A percentile compares a stretch with the other conserved stretches of the same genome.
Evolutionary conservation across 1,284 basidiomycete genomes (phyloP).

Genomic region (Cronartium ribicola): DNA sequence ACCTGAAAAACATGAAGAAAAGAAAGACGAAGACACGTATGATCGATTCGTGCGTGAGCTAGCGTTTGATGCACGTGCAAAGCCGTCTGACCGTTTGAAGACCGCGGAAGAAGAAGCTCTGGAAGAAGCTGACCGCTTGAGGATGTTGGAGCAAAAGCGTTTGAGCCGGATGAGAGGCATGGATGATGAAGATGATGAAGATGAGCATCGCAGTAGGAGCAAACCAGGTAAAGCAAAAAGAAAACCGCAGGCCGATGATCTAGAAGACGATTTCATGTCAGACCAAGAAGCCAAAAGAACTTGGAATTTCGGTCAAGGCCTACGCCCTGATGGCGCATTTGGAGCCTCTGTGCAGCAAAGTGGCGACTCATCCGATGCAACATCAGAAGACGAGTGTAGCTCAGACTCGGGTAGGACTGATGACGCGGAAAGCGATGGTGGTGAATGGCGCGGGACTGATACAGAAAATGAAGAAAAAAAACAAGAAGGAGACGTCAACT

Average conservation of each 20-base stretch:
- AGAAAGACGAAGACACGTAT: conserved; percentile 56
- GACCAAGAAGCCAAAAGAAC: conserved; percentile 55
- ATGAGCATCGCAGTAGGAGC: conserved; percentile 49
- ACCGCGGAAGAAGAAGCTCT: conserved; percentile 89
- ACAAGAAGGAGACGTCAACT: conserved; percentile 48
- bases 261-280: conserved; percentile 78
- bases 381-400: conserved; percentile 47
- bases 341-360: conserved; percentile 45
- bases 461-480: conserved; percentile 44
- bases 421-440: conserved; percentile 53
- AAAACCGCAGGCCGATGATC: conserved; percentile 66
- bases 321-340: conserved; percentile 56
- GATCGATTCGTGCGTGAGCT: conserved; percentile 88
- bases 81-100: conserved; percentile 92
- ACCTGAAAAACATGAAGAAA: conserved; percentile 20
- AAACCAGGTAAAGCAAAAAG: conserved; percentile 57
- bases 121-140: conserved; percentile 79
- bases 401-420: conserved; percentile 55
- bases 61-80: conserved; percentile 86
- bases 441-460: conserved; percentile 48
- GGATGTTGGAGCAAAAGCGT: conserved; percentile 76
- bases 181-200: conserved; percentile 61
- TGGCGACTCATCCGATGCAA: conserved; percentile 48
- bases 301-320: conserved; percentile 52
- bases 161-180: conserved; percentile 81